phyloP scores from a whole-genome alignment of 768 basidiomycete species.

The Antrodiella citrinella region DNA sequence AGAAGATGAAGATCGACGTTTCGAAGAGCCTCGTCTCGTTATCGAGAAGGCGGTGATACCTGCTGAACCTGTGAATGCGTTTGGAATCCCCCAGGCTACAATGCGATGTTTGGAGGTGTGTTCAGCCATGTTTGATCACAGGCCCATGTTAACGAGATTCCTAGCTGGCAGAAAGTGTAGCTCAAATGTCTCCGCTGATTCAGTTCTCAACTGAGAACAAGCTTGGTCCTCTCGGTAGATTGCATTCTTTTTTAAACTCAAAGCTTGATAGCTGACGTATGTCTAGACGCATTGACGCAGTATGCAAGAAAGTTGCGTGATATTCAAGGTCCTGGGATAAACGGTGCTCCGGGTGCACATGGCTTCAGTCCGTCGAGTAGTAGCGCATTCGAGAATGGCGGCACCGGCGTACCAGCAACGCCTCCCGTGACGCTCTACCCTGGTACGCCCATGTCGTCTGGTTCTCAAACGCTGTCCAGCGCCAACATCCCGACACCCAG shows the following conservation, averaged over 20 bases:
- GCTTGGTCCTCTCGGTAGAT: conserved; percentile 63
- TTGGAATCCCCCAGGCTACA: conserved; percentile 82
- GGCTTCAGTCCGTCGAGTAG: conserved; percentile 34
- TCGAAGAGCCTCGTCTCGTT: conserved; percentile 53
- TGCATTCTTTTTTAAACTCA: conserved; percentile 9
- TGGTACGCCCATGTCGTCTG: conserved; percentile 20
- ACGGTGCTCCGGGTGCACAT: background rate
- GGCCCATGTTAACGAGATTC: no score
- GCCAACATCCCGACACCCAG: no score
- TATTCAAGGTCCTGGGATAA: conserved; percentile 30
- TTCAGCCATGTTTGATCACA: conserved; percentile 1
- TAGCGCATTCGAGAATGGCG: conserved; percentile 2
- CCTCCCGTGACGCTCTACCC: conserved; percentile 17
- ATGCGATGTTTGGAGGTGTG: conserved; percentile 82
- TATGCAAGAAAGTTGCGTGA: conserved; percentile 34
- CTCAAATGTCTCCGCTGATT: conserved; percentile 74
- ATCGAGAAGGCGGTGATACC: conserved; percentile 64
- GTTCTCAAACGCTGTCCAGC: conserved; percentile 39
- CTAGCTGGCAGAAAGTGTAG: conserved; percentile 75
- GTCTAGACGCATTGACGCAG: conserved; percentile 35
- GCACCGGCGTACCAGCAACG: conserved; percentile 4
- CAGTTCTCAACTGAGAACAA: conserved; percentile 44
- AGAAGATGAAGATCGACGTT: conserved; percentile 52
- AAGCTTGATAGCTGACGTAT: conserved; percentile 1
- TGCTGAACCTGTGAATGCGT: conserved; percentile 78